Evolutionary conservation across 352 stramenopile genomes (phyloP).

Genomic region (Pythium sp.): DNA sequence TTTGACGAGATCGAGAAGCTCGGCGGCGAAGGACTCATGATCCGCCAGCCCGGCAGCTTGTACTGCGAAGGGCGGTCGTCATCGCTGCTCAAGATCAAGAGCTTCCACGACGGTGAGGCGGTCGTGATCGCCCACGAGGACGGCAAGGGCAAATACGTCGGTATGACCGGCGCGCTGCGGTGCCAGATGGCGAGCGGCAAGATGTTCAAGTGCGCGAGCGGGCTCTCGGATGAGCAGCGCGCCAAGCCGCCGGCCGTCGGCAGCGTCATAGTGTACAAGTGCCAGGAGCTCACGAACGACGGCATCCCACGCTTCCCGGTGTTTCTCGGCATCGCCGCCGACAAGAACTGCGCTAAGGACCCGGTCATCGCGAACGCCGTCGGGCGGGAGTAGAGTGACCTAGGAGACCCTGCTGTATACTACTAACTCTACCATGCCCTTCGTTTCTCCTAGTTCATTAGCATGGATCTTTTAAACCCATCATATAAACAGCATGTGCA

Average conservation of each 20-base stretch:
- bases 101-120: slow-evolving; percentile 67
- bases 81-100: slow-evolving; percentile 79
- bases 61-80: slow-evolving; percentile 49
- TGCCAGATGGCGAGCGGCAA: slow-evolving; percentile 65
- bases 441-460: too few relatives aligned
- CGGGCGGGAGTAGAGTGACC: slow-evolving; percentile 6
- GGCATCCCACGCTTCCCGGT: slow-evolving; percentile 71
- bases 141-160: slow-evolving; percentile 67
- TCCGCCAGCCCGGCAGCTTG: slow-evolving; percentile 50
- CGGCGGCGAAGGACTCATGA: slow-evolving; percentile 71
- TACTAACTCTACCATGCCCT: too few relatives aligned
- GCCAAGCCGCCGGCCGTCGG: slow-evolving; percentile 42
- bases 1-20: slow-evolving; percentile 58
- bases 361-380: slow-evolving; percentile 44
- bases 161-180: slow-evolving; percentile 51
- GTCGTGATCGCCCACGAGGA: slow-evolving; percentile 61
- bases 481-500: too few relatives aligned
- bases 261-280: slow-evolving; percentile 80
- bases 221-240: slow-evolving; percentile 57
- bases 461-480: too few relatives aligned
- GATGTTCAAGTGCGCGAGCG: slow-evolving; percentile 70
- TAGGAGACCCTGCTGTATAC: neutral
- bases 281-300: slow-evolving; percentile 69
- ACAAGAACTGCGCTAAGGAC: slow-evolving; percentile 50
- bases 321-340: slow-evolving; percentile 55